These are phyloP conservation scores for Uncinocarpus reesii DNA, from an alignment of 2,329 filamentous ascomycete genomes.

Conservation along the genomic window DNA sequence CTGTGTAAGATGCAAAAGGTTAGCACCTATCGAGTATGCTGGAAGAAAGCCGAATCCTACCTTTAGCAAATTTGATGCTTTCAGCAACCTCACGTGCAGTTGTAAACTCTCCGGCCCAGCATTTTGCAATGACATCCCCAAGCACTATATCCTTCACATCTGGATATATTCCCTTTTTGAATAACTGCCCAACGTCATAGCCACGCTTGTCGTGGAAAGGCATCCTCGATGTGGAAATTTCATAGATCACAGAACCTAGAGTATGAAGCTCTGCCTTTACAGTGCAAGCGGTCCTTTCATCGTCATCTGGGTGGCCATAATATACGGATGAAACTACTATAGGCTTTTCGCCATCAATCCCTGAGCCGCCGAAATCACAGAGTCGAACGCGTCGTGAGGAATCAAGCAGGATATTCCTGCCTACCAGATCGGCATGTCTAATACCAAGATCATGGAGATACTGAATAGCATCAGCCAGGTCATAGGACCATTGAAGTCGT, in stretches of 20 bases:
- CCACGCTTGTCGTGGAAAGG: not conserved
- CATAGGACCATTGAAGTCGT: conserved; percentile 10
- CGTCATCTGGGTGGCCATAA: conserved; percentile 3
- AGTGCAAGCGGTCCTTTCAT: not conserved
- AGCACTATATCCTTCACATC: conserved; percentile 1
- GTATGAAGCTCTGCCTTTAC: conserved; percentile 8
- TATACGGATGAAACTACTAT: not conserved
- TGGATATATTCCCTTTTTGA: conserved; percentile 2
- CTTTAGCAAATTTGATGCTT: not conserved
- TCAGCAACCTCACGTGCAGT: conserved; percentile 1
- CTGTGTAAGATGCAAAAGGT: not conserved
- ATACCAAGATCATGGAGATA: conserved; percentile 1
- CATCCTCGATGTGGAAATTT: conserved; percentile 8
- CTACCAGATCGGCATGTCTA: conserved; percentile 8
- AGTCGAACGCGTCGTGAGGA: conserved; percentile 3
- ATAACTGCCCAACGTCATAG: not conserved
- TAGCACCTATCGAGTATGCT: too few relatives aligned
- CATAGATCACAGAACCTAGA: conserved; percentile 10
- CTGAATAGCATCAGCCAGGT: conserved; percentile 9
- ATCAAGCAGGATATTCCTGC: conserved; percentile 8
- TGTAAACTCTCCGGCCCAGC: conserved; percentile 8
- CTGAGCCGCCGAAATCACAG: conserved; percentile 12
- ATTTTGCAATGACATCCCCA: conserved; percentile 8
- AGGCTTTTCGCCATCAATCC: conserved; percentile 2
- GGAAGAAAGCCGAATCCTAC: not conserved